These are phyloP conservation scores for Nicotiana paniculata DNA, from an alignment of 257 asterid species.

Conservation along the genomic window DNA sequence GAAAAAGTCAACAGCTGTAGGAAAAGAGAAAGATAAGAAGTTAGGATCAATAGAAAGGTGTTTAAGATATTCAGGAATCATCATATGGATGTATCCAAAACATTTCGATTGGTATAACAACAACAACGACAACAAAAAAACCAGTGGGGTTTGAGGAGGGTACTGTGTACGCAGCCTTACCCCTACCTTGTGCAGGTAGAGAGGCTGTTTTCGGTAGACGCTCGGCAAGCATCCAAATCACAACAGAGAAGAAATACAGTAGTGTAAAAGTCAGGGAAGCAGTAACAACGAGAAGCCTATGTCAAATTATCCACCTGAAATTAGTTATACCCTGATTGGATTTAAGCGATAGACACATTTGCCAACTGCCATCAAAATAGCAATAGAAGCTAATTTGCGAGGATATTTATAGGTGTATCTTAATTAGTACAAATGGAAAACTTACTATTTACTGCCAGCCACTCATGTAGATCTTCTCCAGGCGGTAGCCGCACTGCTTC, in stretches of 20 bases:
- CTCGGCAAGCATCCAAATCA: too few relatives aligned
- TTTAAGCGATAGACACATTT: neutral
- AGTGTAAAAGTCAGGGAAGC: too few relatives aligned
- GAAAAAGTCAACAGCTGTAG: constrained; percentile 88
- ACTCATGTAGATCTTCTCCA: constrained; percentile 83
- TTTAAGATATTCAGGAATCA: constrained; percentile 22
- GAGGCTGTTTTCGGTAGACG: too few relatives aligned
- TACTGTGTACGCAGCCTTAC: too few relatives aligned
- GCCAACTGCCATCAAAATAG: neutral
- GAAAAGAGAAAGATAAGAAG: neutral
- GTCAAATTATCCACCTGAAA: neutral
- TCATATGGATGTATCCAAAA: neutral
- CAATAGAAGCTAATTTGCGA: too few relatives aligned
- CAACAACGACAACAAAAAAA: too few relatives aligned
- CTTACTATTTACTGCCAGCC: constrained; percentile 91
- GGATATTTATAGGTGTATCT: neutral
- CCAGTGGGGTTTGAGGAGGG: too few relatives aligned
- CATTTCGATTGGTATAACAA: neutral
- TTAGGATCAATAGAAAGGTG: neutral
- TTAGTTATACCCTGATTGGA: neutral
- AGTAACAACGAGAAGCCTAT: neutral
- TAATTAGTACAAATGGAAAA: neutral
- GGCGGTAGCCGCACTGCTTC: constrained; percentile 95
- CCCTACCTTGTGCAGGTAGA: too few relatives aligned
- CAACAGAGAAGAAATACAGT: too few relatives aligned